Percentiles rank a stretch among this genome's conserved stretches.
Conservation (phyloP, 441 rosid genomes). For the Omphalea diandra region DNA sequence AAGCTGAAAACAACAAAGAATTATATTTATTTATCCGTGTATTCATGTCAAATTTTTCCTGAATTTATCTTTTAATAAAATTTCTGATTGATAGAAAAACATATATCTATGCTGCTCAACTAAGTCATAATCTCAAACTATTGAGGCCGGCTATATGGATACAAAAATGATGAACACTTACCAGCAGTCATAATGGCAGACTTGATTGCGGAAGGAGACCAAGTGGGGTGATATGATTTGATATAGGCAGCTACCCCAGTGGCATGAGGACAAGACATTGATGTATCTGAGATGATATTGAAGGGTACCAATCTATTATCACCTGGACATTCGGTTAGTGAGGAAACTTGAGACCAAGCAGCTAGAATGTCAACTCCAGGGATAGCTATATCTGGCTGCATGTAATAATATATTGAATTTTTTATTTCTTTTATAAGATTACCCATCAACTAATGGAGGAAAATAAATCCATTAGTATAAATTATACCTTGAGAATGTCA, state of each 20-base stretch:
- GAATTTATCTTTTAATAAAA: no score
- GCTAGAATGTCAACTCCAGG: slow-evolving; percentile 54
- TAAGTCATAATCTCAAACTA: no score
- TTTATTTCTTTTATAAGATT: no score
- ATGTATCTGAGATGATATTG: slow-evolving; percentile 51
- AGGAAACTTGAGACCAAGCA: slow-evolving; percentile 29
- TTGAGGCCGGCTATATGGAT: no score
- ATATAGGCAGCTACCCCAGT: slow-evolving; percentile 50
- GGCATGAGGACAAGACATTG: slow-evolving; percentile 58
- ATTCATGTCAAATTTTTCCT: no score
- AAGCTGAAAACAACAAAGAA: slow-evolving; percentile 28
- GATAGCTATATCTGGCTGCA: slow-evolving; percentile 50
- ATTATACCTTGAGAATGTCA: slow-evolving; percentile 35
- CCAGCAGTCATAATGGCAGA: slow-evolving; percentile 65
- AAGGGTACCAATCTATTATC: slow-evolving; percentile 23
- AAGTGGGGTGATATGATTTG: slow-evolving; percentile 45
- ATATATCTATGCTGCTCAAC: no score
- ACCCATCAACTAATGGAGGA: no score
- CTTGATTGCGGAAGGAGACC: slow-evolving; percentile 55
- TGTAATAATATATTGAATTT: no score
- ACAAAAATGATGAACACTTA: slow-evolving; percentile 11
- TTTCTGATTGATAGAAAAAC: no score
- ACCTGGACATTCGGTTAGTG: slow-evolving; percentile 8
- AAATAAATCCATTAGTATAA: no score
- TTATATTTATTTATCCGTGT: no score